These are phyloP conservation scores for Coemansia reversa DNA, from an alignment of 192 early-diverging fungal species.

Conservation along the genomic window DNA sequence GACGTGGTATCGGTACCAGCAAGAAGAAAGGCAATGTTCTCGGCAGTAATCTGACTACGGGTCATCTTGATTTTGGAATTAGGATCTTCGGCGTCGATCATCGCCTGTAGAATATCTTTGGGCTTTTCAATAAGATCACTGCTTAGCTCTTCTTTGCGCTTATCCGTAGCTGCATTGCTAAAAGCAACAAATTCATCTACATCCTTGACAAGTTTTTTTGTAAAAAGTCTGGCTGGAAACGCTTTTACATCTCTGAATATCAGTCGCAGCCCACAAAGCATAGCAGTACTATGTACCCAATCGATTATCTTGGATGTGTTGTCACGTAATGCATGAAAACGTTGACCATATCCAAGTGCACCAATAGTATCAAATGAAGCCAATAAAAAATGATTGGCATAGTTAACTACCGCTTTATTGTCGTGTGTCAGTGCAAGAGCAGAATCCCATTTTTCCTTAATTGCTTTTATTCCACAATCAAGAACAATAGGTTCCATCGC, in stretches of 20 bases:
- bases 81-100: conserved; percentile 44
- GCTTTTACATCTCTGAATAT: conserved; percentile 2
- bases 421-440: neutral
- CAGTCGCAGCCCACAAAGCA: conserved; percentile 4
- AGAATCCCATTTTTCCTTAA: conserved; percentile 32
- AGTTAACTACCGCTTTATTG: conserved; percentile 15
- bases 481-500: conserved; percentile 38
- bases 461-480: conserved; percentile 22
- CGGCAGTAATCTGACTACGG: conserved; percentile 25
- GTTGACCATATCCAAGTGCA: conserved; percentile 37
- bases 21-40: conserved; percentile 27
- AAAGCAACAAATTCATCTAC: conserved; percentile 26
- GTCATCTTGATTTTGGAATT: conserved; percentile 41
- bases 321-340: conserved; percentile 28
- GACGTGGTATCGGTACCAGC: conserved; percentile 47
- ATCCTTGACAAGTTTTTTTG: conserved; percentile 12
- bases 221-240: conserved; percentile 16
- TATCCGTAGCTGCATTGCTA: conserved; percentile 7
- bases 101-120: conserved; percentile 44
- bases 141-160: conserved; percentile 12
- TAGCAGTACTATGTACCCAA: conserved; percentile 23
- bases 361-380: conserved; percentile 37
- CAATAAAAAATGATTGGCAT: conserved; percentile 22
- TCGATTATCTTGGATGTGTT: conserved; percentile 20
- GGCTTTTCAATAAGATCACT: conserved; percentile 19